Base-by-base conservation (phyloP, 2,329 filamentous ascomycete species). In the Arachnomyces sp. region DNA sequence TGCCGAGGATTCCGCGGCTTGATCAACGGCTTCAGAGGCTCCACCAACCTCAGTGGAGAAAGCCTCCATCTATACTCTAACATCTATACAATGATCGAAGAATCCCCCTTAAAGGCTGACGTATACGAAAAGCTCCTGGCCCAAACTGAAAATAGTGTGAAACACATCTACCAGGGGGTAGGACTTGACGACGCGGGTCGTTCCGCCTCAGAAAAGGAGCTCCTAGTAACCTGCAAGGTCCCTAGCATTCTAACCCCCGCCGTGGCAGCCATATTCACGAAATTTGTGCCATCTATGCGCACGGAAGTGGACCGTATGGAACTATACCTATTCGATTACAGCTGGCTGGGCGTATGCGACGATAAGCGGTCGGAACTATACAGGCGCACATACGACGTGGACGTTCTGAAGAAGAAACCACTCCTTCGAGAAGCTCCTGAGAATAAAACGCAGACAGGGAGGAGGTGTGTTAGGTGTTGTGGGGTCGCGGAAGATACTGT, bases 261-360 rank as follows among this genome's bases (percentile, higher is more conserved):
- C 0, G 65, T 77, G 0, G 56, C 61, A 15, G 60, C 61, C 4
- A 57, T 79, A 2, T 56, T 79, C 1, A 66, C 62, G 1, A 66
- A 64, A 14, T 66, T 63, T 0, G 61, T 87, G 18, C 68, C 67
- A 0, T 67, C 70, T 14, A 72, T 89, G 39, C 70, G 74, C 31
- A 66, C 67, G 4, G 69, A 74, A 40, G 71, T 80, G 8, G 78
- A 92, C 48, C 72, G 77, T 18, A 74, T 80, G 7, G 73, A 73
- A 44, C 69, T 94, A 36, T 84, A 84, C 63, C 83, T 87, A 60
- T 76, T 77, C 36, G 77, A 92, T 55, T 85, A 80, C 40, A 71
- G 70, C 36, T 74, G 84, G 56, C 68, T 92, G 8, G 82, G 82
- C 4, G 67, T 86, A 11, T 71, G 74, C 7, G 73, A 80, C 39